Conservation (phyloP, 2,329 filamentous ascomycete genomes). For the Teratosphaeria zuluensis region DNA sequence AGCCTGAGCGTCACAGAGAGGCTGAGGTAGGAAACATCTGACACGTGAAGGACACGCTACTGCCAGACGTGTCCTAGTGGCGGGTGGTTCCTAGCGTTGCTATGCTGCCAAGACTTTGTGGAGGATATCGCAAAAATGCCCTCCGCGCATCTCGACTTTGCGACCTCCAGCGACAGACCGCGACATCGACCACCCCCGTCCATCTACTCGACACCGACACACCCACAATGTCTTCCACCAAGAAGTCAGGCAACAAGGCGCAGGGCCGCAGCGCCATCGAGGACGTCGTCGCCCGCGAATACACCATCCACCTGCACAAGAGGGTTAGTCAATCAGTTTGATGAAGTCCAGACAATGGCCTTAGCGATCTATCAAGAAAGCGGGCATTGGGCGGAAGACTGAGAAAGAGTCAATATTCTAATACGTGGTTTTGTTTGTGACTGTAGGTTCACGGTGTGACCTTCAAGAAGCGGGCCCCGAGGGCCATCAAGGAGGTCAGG, state of each 20-base stretch:
- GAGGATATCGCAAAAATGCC: background rate
- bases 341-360: conserved; percentile 57
- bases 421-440: conserved; percentile 9
- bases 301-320: conserved; percentile 99
- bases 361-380: background rate
- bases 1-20: background rate
- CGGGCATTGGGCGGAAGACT: conserved; percentile 59
- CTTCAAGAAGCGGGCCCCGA: conserved; percentile 99
- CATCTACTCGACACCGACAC: no score
- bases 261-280: conserved; percentile 80
- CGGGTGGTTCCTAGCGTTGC: background rate
- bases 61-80: background rate
- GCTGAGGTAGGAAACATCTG: background rate
- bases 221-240: conserved; percentile 30
- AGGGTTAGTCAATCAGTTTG: conserved; percentile 70
- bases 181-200: background rate
- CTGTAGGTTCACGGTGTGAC: conserved; percentile 83
- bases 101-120: background rate
- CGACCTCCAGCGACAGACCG: background rate
- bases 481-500: conserved; percentile 99
- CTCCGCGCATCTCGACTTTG: background rate
- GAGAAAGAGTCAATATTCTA: conserved; percentile 35
- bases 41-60: background rate
- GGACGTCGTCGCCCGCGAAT: conserved; percentile 98
- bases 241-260: conserved; percentile 47